Evolutionary conservation across 2,329 filamentous ascomycete species (phyloP).

Genomic region (Tolypocladium ophioglossoides): DNA sequence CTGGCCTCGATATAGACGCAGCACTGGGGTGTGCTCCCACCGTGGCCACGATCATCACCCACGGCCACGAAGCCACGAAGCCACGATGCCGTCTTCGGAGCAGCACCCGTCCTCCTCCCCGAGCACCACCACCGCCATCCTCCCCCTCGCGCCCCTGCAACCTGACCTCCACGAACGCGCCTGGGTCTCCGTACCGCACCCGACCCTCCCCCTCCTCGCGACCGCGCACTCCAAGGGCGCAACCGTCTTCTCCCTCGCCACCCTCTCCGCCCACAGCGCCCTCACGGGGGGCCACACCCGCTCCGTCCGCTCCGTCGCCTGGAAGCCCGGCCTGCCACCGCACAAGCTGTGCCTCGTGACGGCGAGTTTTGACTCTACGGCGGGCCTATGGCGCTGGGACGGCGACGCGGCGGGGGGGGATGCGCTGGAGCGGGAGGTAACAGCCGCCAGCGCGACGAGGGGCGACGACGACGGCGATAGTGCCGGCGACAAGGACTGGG

Average conservation of each 20-base stretch:
- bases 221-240: constrained; percentile 82
- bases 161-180: constrained; percentile 58
- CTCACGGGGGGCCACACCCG: constrained; percentile 85
- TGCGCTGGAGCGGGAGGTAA: neutral
- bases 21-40: neutral
- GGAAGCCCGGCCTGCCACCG: constrained; percentile 63
- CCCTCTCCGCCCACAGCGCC: constrained; percentile 66
- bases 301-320: constrained; percentile 74
- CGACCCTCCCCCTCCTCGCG: constrained; percentile 76
- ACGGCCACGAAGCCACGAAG: neutral
- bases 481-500: constrained; percentile 69
- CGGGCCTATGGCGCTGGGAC: constrained; percentile 69
- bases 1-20: neutral
- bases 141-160: constrained; percentile 38
- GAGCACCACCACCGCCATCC: constrained; percentile 18
- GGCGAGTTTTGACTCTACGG: constrained; percentile 87
- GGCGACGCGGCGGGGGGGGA: constrained; percentile 23
- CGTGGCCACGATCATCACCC: neutral
- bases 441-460: constrained; percentile 14
- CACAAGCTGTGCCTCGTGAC: constrained; percentile 72
- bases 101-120: neutral
- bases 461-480: constrained; percentile 41
- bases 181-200: constrained; percentile 81
- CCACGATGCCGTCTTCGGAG: neutral
- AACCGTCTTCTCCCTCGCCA: constrained; percentile 78